Evolutionary conservation across 2,329 filamentous ascomycete genomes (phyloP).

Genomic region (Gaeumannomyces tritici): DNA sequence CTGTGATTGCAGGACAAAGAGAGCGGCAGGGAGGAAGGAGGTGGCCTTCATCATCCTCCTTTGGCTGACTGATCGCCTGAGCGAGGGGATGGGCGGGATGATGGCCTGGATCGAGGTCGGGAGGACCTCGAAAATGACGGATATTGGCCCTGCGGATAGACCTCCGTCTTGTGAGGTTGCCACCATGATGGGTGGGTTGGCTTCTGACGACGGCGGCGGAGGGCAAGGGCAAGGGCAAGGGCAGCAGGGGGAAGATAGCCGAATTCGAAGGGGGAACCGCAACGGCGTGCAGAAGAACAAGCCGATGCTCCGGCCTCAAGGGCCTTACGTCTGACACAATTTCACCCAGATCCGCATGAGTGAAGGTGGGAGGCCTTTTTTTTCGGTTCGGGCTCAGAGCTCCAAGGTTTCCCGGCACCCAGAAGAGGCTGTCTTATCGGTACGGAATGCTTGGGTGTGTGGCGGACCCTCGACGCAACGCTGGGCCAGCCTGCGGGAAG

Average conservation of each 20-base stretch:
- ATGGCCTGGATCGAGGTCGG: conserved; percentile 14
- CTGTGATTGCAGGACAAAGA: conserved; percentile 3
- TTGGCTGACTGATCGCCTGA: conserved; percentile 7
- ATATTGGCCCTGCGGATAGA: conserved; percentile 1
- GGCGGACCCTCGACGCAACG: background rate
- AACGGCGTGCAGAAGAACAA: background rate
- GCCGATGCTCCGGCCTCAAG: background rate
- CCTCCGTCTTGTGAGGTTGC: background rate
- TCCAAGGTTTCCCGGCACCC: background rate
- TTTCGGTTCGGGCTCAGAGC: background rate
- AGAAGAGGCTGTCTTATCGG: background rate
- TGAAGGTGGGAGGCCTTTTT: background rate
- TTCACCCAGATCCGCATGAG: background rate
- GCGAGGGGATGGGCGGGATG: conserved; percentile 9
- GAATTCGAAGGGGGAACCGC: background rate
- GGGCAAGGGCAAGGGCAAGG: background rate
- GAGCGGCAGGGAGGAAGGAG: conserved; percentile 3
- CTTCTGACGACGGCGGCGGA: background rate
- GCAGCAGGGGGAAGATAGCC: background rate
- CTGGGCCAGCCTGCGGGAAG: background rate
- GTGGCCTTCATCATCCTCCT: background rate
- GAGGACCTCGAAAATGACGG: conserved; percentile 6
- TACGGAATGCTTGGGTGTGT: background rate
- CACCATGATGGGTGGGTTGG: background rate
- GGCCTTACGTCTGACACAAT: background rate